phyloP scores from a whole-genome alignment of 495 filamentous ascomycete species.

The Penicillium lagena region DNA sequence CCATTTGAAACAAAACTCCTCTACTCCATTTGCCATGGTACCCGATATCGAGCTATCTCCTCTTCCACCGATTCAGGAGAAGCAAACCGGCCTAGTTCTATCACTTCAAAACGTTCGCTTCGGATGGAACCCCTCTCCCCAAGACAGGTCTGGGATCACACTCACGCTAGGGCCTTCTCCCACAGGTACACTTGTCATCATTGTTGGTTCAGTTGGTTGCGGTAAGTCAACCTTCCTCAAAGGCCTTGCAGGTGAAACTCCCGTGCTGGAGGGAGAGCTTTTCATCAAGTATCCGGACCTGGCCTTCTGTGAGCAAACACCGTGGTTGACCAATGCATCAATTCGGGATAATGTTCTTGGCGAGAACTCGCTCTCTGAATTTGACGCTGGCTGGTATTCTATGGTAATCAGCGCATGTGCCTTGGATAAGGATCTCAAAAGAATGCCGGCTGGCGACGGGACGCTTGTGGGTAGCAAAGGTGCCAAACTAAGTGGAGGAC shows the following conservation, averaged over 20 bases:
- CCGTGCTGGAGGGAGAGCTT: constrained; percentile 5
- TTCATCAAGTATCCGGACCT: constrained; percentile 16
- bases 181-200: constrained; percentile 10
- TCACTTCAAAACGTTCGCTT: constrained; percentile 11
- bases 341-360: constrained; percentile 32
- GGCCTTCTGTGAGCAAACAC: constrained; percentile 33
- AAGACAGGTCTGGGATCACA: constrained; percentile 1
- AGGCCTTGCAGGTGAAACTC: constrained; percentile 13
- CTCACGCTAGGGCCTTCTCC: neutral
- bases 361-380: constrained; percentile 2
- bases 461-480: constrained; percentile 30
- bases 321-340: constrained; percentile 35
- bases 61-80: neutral
- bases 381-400: constrained; percentile 34
- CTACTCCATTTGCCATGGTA: neutral
- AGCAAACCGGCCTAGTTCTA: neutral
- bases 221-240: constrained; percentile 38
- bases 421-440: constrained; percentile 24
- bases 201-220: constrained; percentile 35
- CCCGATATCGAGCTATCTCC: constrained; percentile 4
- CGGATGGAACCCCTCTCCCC: constrained; percentile 8
- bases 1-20: neutral
- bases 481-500: constrained; percentile 31
- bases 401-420: constrained; percentile 33
- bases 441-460: constrained; percentile 26